Conservation (phyloP, 2,329 filamentous ascomycete genomes). For the Blumeriella jaapii region DNA sequence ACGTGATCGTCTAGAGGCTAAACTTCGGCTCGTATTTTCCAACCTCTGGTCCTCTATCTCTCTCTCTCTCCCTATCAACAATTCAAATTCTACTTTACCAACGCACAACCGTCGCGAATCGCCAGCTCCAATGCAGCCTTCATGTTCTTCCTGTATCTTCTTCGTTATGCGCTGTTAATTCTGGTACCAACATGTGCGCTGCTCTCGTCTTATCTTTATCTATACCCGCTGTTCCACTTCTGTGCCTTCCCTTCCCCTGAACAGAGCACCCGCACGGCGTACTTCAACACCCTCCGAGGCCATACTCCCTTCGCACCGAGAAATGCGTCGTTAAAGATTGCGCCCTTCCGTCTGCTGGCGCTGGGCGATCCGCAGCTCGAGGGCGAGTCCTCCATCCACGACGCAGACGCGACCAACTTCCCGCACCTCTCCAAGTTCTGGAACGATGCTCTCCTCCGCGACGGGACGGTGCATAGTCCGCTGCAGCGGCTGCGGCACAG, state of each 20-base stretch:
- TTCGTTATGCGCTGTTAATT: constrained; percentile 32
- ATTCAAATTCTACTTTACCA: too few species aligned
- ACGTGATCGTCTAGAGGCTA: too few species aligned
- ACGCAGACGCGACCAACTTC: constrained; percentile 39
- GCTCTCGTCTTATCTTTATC: constrained; percentile 69
- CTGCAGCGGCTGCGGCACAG: constrained; percentile 41
- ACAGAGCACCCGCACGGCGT: constrained; percentile 18
- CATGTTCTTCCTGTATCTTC: constrained; percentile 26
- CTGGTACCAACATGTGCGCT: constrained; percentile 55
- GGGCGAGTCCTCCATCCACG: constrained; percentile 74
- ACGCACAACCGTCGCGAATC: too few species aligned
- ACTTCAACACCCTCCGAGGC: constrained; percentile 19
- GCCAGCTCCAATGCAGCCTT: constrained; percentile 24
- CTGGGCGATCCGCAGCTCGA: constrained; percentile 91
- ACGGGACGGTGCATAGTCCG: constrained; percentile 35
- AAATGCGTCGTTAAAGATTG: constrained; percentile 29
- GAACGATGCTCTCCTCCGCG: constrained; percentile 16
- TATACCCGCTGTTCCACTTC: constrained; percentile 70
- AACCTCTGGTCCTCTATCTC: too few species aligned
- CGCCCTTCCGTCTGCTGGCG: constrained; percentile 77
- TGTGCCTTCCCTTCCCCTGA: constrained; percentile 60
- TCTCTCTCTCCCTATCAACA: too few species aligned
- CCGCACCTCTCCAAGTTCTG: constrained; percentile 37
- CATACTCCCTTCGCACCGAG: constrained; percentile 19
- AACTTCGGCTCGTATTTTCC: too few species aligned